Evolutionary conservation across 805 yeast species (phyloP).

Genomic region (Saturnispora halmiae): DNA sequence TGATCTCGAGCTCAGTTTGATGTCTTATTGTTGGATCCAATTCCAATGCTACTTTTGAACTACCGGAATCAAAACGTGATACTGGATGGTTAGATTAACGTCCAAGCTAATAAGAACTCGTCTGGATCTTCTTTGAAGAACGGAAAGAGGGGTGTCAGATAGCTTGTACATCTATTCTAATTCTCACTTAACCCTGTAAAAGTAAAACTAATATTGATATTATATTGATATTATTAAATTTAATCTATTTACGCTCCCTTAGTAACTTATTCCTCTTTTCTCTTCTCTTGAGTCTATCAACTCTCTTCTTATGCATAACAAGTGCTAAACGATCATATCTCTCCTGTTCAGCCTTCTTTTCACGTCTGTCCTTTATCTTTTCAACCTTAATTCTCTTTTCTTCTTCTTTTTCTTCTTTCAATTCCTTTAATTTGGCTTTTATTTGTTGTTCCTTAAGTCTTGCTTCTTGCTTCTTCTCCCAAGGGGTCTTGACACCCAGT

Average conservation of each 20-base stretch:
- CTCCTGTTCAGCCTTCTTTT: slow-evolving; percentile 79
- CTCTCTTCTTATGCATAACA: slow-evolving; percentile 86
- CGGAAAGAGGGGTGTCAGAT: slow-evolving; percentile 33
- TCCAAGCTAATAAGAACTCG: slow-evolving; percentile 30
- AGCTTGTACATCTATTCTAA: slow-evolving; percentile 22
- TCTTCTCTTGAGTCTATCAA: slow-evolving; percentile 79
- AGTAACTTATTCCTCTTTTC: slow-evolving; percentile 93
- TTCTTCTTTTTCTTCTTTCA: slow-evolving; percentile 70
- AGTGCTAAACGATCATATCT: slow-evolving; percentile 74
- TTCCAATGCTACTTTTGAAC: neutral
- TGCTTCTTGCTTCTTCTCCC: slow-evolving; percentile 60
- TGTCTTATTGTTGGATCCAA: neutral
- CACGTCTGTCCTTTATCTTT: slow-evolving; percentile 62
- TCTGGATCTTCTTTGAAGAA: slow-evolving; percentile 24
- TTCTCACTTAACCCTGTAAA: neutral
- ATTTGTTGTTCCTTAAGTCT: slow-evolving; percentile 55
- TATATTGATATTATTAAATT: neutral
- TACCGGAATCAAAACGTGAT: slow-evolving; percentile 28
- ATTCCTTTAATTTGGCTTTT: slow-evolving; percentile 58
- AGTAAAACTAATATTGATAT: neutral
- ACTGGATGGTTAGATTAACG: slow-evolving; percentile 26
- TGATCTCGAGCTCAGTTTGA: neutral
- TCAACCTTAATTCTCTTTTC: slow-evolving; percentile 45
- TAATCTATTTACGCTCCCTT: slow-evolving; percentile 57
- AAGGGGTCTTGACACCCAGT: slow-evolving; percentile 50